Percentiles rank a stretch among this genome's conserved stretches.
phyloP scores from a whole-genome alignment of 495 filamentous ascomycete genomes.

The Tuber melanosporum region DNA sequence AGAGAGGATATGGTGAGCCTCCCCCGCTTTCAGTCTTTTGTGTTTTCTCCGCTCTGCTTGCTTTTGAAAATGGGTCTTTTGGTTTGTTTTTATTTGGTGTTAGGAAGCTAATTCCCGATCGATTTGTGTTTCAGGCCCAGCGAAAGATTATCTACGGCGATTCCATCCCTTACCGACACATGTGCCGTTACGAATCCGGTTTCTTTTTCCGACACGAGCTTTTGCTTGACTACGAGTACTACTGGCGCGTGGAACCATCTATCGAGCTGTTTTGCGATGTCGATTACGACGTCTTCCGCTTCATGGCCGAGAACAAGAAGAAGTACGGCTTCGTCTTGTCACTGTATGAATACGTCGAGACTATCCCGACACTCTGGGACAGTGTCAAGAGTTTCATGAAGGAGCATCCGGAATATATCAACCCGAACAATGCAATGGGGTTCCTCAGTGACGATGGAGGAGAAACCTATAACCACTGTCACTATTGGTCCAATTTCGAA shows the following conservation, averaged over 20 bases:
- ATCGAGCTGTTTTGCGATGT: slow-evolving; percentile 84
- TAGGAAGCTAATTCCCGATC: neutral
- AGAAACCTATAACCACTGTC: slow-evolving; percentile 88
- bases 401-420: slow-evolving; percentile 79
- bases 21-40: neutral
- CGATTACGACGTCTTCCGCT: slow-evolving; percentile 75
- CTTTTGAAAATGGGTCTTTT: slow-evolving; percentile 9
- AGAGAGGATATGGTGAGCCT: slow-evolving; percentile 66
- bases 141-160: slow-evolving; percentile 93
- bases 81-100: neutral
- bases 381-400: slow-evolving; percentile 86
- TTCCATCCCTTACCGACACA: slow-evolving; percentile 83
- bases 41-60: slow-evolving; percentile 8
- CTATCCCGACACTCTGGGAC: slow-evolving; percentile 92
- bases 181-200: slow-evolving; percentile 89
- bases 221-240: slow-evolving; percentile 81
- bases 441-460: slow-evolving; percentile 90
- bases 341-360: slow-evolving; percentile 91
- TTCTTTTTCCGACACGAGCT: slow-evolving; percentile 85
- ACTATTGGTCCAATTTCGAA: slow-evolving; percentile 96
- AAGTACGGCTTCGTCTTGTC: slow-evolving; percentile 87
- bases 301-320: slow-evolving; percentile 80
- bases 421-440: slow-evolving; percentile 73
- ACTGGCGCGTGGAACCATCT: slow-evolving; percentile 88
- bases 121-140: slow-evolving; percentile 42